phyloP scores from a whole-genome alignment of 306 rosid genomes.

The Sechiopsis laciniata region DNA sequence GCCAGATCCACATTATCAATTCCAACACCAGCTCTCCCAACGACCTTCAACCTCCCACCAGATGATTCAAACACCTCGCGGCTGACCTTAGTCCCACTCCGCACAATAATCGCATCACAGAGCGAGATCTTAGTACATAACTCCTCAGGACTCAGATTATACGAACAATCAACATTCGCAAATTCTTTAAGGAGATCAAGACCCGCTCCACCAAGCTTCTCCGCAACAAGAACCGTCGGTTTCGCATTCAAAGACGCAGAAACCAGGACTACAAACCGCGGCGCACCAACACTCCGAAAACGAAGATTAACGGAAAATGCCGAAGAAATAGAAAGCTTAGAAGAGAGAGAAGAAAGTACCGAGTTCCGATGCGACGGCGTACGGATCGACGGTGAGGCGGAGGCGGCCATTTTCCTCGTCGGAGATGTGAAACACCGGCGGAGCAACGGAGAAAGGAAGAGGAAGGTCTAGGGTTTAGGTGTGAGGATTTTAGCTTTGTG shows the following conservation, averaged over 20 bases:
- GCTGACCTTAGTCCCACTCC: slow-evolving; percentile 85
- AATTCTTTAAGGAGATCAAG: slow-evolving; percentile 61
- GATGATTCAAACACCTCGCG: slow-evolving; percentile 95
- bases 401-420: slow-evolving; percentile 36
- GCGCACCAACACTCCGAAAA: slow-evolving; percentile 8
- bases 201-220: slow-evolving; percentile 90
- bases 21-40: slow-evolving; percentile 96
- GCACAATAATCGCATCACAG: slow-evolving; percentile 87
- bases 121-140: slow-evolving; percentile 97
- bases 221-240: slow-evolving; percentile 86
- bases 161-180: slow-evolving; percentile 83
- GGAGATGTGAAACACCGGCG: neutral
- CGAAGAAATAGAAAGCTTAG: slow-evolving; percentile 44
- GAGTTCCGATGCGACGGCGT: slow-evolving; percentile 21
- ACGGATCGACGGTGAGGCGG: slow-evolving; percentile 47
- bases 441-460: neutral
- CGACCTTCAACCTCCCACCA: slow-evolving; percentile 85
- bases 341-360: slow-evolving; percentile 59
- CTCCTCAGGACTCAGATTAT: slow-evolving; percentile 78
- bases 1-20: slow-evolving; percentile 98
- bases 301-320: slow-evolving; percentile 45
- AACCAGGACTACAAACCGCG: slow-evolving; percentile 39
- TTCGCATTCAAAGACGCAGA: slow-evolving; percentile 61
- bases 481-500: slow-evolving; percentile 7
- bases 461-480: neutral